Percentiles rank a stretch among this genome's conserved stretches.
phyloP scores from a whole-genome alignment of 2,329 filamentous ascomycete species.

The Zymoseptoria ardabiliae region DNA sequence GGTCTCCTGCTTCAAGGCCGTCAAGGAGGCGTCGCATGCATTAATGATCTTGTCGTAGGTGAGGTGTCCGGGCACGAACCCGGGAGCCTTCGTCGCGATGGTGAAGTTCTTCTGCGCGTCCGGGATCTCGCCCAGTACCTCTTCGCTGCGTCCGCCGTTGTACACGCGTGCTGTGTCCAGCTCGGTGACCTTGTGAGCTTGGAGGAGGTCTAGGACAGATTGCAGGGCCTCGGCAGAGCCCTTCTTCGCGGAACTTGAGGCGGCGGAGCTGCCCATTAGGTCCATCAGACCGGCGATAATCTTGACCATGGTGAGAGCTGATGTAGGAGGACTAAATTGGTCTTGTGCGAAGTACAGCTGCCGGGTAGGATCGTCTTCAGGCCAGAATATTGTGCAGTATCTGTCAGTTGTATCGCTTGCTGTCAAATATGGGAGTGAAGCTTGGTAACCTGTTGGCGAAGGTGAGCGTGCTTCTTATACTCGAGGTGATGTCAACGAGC shows the following conservation, averaged over 20 bases:
- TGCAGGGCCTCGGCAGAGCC: slow-evolving; percentile 14
- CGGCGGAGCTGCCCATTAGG: slow-evolving; percentile 21
- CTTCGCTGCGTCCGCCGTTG: slow-evolving; percentile 32
- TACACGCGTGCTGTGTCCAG: slow-evolving; percentile 36
- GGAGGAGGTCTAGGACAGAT: slow-evolving; percentile 28
- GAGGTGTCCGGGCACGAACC: slow-evolving; percentile 21
- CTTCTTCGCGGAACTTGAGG: slow-evolving; percentile 18
- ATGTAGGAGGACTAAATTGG: neutral
- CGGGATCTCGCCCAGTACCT: slow-evolving; percentile 35
- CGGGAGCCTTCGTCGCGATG: slow-evolving; percentile 26
- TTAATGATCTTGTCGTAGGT: slow-evolving; percentile 20
- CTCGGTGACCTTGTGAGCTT: slow-evolving; percentile 26
- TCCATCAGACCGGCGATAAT: slow-evolving; percentile 20
- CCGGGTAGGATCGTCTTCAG: neutral
- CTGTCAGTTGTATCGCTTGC: neutral
- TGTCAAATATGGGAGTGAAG: neutral
- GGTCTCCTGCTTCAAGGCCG: slow-evolving; percentile 21
- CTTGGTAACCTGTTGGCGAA: neutral
- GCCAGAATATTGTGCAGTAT: neutral
- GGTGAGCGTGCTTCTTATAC: neutral
- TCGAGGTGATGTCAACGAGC: neutral
- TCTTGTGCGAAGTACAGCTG: neutral
- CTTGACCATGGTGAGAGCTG: slow-evolving; percentile 20
- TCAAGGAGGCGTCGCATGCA: slow-evolving; percentile 21
- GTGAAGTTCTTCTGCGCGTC: slow-evolving; percentile 16